A percentile compares a stretch with the other conserved stretches of the same genome.
Conservation (phyloP, 2,329 filamentous ascomycete genomes). For the Apiospora arundinis region DNA sequence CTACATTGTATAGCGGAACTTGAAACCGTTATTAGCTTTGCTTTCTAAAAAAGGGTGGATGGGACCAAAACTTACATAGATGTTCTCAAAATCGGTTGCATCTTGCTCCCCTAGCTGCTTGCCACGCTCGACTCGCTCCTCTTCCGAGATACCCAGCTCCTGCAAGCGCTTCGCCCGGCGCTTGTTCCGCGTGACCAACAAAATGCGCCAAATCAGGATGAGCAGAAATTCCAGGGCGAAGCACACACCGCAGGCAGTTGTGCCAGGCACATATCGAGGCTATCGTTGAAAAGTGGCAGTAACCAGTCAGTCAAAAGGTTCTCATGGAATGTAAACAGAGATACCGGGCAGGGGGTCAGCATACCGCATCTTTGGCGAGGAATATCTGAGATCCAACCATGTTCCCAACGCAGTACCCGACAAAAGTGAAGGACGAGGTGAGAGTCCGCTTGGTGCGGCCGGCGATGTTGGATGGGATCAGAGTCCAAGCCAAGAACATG, state of each 20-base stretch:
- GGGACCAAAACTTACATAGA: constrained; percentile 38
- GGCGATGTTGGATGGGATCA: constrained; percentile 52
- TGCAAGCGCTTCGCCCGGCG: constrained; percentile 38
- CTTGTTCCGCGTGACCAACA: constrained; percentile 49
- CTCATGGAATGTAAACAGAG: not conserved
- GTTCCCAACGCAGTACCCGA: constrained; percentile 42
- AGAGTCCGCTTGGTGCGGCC: constrained; percentile 48
- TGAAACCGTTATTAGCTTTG: not conserved
- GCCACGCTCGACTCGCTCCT: constrained; percentile 40
- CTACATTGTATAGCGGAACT: constrained; percentile 26
- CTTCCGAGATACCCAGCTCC: constrained; percentile 41
- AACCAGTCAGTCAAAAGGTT: not conserved
- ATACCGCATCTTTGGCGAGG: constrained; percentile 46
- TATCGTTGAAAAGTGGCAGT: constrained; percentile 7
- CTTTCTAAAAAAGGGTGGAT: not conserved
- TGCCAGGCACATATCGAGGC: constrained; percentile 52
- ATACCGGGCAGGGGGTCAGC: constrained; percentile 14
- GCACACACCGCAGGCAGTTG: constrained; percentile 45
- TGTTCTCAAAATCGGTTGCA: constrained; percentile 46
- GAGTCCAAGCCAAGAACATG: constrained; percentile 43
- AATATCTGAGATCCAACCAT: constrained; percentile 56
- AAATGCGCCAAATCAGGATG: constrained; percentile 46
- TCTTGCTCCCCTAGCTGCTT: constrained; percentile 45
- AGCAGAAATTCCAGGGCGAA: constrained; percentile 46
- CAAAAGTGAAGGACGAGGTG: constrained; percentile 26